These are phyloP conservation scores for Claviceps purpurea DNA, from an alignment of 2,329 filamentous ascomycete genomes.

Conservation along the genomic window DNA sequence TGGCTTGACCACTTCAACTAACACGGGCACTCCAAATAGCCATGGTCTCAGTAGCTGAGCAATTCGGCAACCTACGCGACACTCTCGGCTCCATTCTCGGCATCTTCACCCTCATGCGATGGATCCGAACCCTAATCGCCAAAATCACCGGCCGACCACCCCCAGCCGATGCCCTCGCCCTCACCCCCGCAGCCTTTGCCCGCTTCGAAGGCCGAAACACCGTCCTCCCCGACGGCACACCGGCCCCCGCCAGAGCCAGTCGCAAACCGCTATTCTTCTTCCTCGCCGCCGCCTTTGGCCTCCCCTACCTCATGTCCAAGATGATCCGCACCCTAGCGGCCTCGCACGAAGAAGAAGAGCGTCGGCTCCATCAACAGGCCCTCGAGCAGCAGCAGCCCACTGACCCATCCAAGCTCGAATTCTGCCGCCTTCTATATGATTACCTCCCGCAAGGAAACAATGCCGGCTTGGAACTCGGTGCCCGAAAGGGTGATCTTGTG, in stretches of 20 bases:
- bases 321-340: conserved; percentile 75
- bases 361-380: conserved; percentile 36
- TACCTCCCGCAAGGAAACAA: conserved; percentile 64
- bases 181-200: conserved; percentile 86
- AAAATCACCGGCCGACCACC: conserved; percentile 86
- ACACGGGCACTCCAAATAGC: conserved; percentile 34
- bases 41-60: conserved; percentile 96
- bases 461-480: conserved; percentile 66
- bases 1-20: neutral
- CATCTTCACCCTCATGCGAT: conserved; percentile 91
- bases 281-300: conserved; percentile 80
- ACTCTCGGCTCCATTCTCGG: conserved; percentile 87
- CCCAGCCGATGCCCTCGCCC: conserved; percentile 71
- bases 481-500: conserved; percentile 90
- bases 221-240: conserved; percentile 45
- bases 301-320: conserved; percentile 96
- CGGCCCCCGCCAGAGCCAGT: conserved; percentile 59
- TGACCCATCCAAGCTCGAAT: conserved; percentile 86
- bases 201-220: conserved; percentile 62
- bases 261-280: conserved; percentile 97
- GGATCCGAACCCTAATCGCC: conserved; percentile 81
- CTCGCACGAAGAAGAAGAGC: conserved; percentile 72
- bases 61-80: conserved; percentile 85
- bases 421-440: conserved; percentile 89
- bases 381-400: conserved; percentile 43